phyloP scores from a whole-genome alignment of 306 rosid genomes.

The Pterocarpus santalinus region DNA sequence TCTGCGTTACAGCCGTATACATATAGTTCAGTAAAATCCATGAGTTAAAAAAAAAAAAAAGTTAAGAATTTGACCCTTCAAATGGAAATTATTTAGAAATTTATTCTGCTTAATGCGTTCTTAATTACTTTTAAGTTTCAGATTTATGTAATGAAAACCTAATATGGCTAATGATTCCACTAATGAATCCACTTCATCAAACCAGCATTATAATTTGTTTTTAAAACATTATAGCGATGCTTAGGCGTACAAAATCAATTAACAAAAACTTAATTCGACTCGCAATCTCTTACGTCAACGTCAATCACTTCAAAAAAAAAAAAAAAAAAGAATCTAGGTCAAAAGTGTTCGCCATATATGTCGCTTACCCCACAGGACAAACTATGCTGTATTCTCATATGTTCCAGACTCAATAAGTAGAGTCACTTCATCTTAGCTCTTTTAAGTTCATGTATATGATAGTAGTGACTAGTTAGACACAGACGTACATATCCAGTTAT shows the following conservation, averaged over 20 bases:
- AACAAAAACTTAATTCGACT: not conserved
- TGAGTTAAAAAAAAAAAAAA: not conserved
- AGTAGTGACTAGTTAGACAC: too few species aligned
- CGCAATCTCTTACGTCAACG: slow-evolving; percentile 8
- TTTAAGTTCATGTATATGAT: too few species aligned
- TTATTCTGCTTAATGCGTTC: not conserved
- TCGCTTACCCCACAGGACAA: not conserved
- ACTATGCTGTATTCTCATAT: too few species aligned
- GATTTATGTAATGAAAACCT: not conserved
- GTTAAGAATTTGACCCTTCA: not conserved
- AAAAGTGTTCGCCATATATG: not conserved
- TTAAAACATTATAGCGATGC: not conserved
- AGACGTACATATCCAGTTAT: too few species aligned
- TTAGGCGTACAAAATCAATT: not conserved
- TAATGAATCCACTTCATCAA: not conserved
- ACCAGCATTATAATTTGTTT: not conserved
- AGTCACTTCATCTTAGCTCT: too few species aligned
- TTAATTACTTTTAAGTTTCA: too few species aligned
- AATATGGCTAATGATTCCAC: slow-evolving; percentile 10
- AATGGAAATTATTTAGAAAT: not conserved
- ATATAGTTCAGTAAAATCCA: not conserved
- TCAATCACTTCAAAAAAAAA: not conserved
- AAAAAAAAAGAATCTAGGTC: not conserved
- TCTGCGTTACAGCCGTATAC: not conserved
- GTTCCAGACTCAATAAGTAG: too few species aligned